Evolutionary conservation across 192 early-diverging fungal species (phyloP).

Genomic region (Funneliformis mosseae): DNA sequence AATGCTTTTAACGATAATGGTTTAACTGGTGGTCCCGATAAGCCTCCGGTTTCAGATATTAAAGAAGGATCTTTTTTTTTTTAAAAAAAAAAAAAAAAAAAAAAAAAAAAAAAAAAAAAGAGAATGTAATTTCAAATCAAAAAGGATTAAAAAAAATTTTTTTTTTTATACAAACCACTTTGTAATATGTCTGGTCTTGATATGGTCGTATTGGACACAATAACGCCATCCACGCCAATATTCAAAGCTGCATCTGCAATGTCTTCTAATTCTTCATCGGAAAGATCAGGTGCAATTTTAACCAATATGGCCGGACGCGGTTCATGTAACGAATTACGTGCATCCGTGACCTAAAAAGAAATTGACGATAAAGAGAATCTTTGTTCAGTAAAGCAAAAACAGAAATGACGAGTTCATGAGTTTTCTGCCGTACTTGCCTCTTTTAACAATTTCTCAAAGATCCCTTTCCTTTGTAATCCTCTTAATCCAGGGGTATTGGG

Average conservation of each 20-base stretch:
- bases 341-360: constrained; percentile 11
- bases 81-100: too few relatives aligned
- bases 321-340: constrained; percentile 33
- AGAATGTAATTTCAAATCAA: not conserved
- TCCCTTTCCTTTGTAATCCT: constrained; percentile 67
- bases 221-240: constrained; percentile 81
- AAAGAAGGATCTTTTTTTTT: not conserved
- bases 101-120: too few relatives aligned
- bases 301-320: constrained; percentile 73
- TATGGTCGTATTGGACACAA: constrained; percentile 88
- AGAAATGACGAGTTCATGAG: not conserved
- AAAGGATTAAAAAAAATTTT: too few relatives aligned
- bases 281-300: constrained; percentile 90
- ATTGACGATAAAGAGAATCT: not conserved
- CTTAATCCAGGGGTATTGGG: constrained; percentile 88
- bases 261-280: constrained; percentile 70
- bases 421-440: constrained; percentile 52
- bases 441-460: constrained; percentile 69
- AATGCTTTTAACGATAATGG: constrained; percentile 73
- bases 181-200: constrained; percentile 65
- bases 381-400: not conserved
- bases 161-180: constrained; percentile 41
- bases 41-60: constrained; percentile 71
- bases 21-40: constrained; percentile 79
- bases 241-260: constrained; percentile 76